Evolutionary conservation across 768 basidiomycete species (phyloP).

Genomic region (Boletus subparvulus): DNA sequence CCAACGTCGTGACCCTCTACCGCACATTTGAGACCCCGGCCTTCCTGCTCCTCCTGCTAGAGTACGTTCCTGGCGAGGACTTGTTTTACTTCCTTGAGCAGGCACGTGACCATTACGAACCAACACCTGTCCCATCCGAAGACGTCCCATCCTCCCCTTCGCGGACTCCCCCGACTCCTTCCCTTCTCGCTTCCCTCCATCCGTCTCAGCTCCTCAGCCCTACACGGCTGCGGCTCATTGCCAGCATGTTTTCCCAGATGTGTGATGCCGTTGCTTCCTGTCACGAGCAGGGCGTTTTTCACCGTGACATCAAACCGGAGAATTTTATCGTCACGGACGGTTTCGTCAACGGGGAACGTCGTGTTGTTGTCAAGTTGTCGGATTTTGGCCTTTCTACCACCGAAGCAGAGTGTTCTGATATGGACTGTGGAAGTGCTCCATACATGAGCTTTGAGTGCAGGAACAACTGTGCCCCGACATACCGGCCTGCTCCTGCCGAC

Average conservation of each 20-base stretch:
- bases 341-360: conserved; percentile 66
- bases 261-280: conserved; percentile 95
- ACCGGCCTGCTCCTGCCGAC: conserved; percentile 92
- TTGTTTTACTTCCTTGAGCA: conserved; percentile 98
- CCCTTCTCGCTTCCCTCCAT: conserved; percentile 80
- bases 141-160: conserved; percentile 34
- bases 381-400: conserved; percentile 96
- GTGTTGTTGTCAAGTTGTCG: conserved; percentile 93
- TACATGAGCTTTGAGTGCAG: conserved; percentile 99
- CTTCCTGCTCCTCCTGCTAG: conserved; percentile 88
- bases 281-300: conserved; percentile 87
- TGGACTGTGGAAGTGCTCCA: conserved; percentile 98
- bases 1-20: conserved; percentile 94
- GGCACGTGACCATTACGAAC: conserved; percentile 81
- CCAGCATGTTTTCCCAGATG: conserved; percentile 99
- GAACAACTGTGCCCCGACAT: conserved; percentile 94
- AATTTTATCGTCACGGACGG: conserved; percentile 96
- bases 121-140: conserved; percentile 34
- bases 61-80: conserved; percentile 96
- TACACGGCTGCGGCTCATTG: conserved; percentile 87
- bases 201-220: conserved; percentile 81
- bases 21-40: conserved; percentile 90
- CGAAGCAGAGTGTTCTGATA: conserved; percentile 86
- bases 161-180: conserved; percentile 89
- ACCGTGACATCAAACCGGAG: conserved; percentile 99